Evolutionary conservation across 805 yeast genomes (phyloP), one percentile per base, ranked within the genome.

Genomic region (Ogataea corticis): DNA sequence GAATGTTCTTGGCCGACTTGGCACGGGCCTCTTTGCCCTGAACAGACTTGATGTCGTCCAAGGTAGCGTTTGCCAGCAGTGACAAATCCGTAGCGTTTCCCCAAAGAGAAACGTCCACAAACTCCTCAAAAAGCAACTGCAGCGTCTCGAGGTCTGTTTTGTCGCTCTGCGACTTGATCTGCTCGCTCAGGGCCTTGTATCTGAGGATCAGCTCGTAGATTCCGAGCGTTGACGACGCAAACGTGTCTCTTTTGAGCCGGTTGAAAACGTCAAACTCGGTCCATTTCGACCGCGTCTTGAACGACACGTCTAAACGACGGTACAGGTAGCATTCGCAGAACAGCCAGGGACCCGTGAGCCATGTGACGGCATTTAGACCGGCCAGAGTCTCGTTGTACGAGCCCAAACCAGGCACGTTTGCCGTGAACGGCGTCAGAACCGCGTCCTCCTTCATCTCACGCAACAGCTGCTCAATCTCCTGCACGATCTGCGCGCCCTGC

Each of bases 71-170:
- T 3, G 95, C 91, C 51, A 94, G 73, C 43, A 95, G 70, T 0
- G 97, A 89, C 59, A 94, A 75, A 66, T 94, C 99, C 3, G 97
- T 88, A 15, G 98, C 97, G 66, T 94, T 94, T 21, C 99, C 99
- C 99, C 99, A 94, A 43, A 94, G 68, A 0, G 97, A 87, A 44
- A 92, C 79, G 61, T 90, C 96, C 34, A 87, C 68, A 51, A 91
- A 86, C 63, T 94, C 99, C 50, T 74, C 78, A 71, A 90, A 91
- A 36, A 89, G 69, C 11, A 84, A 56, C 49, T 72, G 64, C 50
- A 83, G 64, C 0, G 75, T 63, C 4, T 77, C 81, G 1, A 49
- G 49, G 46, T 72, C 77, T 3, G 53, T 4, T 2, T 4, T 4
- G 15, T 39, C 19, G 11, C 31, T 36, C 21, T 27, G 38, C 5